phyloP scores from a whole-genome alignment of 257 asterid species.

The Salvia splendens region DNA sequence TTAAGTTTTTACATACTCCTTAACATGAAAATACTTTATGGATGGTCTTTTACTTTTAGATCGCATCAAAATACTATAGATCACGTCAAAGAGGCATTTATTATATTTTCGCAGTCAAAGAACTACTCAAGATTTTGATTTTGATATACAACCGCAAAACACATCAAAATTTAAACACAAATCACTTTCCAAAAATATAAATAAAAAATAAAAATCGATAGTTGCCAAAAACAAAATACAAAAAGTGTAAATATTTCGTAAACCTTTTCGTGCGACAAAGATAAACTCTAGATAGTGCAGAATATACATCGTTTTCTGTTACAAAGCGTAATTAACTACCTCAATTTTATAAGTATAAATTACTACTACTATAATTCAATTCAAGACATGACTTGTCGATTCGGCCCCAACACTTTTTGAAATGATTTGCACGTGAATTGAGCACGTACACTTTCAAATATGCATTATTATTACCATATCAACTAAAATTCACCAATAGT shows the following conservation, averaged over 20 bases:
- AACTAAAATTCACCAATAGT: no score
- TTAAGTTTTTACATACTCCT: no score
- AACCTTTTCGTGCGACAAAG: slow-evolving; percentile 33
- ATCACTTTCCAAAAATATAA: not conserved
- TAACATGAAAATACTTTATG: not conserved
- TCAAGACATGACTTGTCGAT: slow-evolving; percentile 19
- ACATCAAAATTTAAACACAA: not conserved
- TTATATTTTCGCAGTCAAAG: not conserved
- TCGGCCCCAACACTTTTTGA: slow-evolving; percentile 29
- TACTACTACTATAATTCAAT: no score
- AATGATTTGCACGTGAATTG: slow-evolving; percentile 33
- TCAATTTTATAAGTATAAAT: not conserved
- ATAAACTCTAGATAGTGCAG: slow-evolving; percentile 31
- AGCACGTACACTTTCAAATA: not conserved
- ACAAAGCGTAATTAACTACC: slow-evolving; percentile 34
- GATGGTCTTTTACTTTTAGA: not conserved
- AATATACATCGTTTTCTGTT: slow-evolving; percentile 39
- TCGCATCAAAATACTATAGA: no score
- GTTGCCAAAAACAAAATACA: not conserved
- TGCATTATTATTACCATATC: no score
- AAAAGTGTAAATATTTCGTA: not conserved
- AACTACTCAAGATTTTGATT: not conserved
- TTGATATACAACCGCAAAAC: not conserved
- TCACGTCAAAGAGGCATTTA: not conserved
- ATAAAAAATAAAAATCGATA: not conserved